Evolutionary conservation across 2,329 filamentous ascomycete genomes (phyloP).

Genomic region (Hymenoscyphus fraxineus): DNA sequence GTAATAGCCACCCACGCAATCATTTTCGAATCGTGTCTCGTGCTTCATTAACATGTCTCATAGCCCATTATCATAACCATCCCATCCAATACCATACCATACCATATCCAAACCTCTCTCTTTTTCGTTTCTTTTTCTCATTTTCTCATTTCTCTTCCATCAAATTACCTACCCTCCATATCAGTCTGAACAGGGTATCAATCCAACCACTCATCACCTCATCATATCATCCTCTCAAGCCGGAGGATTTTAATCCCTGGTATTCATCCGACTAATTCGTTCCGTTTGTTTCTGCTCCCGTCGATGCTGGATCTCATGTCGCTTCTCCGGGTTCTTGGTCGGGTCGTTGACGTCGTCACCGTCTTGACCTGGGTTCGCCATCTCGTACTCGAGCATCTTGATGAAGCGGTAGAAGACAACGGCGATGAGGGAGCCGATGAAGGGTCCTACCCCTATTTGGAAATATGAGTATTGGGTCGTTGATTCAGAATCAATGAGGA

Average conservation of each 20-base stretch:
- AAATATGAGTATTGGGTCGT: not conserved
- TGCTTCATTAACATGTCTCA: too few species aligned
- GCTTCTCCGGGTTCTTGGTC: constrained; percentile 2
- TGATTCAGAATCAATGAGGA: not conserved
- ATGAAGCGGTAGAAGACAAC: constrained; percentile 46
- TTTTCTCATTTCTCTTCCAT: too few species aligned
- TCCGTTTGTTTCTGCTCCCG: constrained; percentile 3
- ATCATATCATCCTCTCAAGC: not conserved
- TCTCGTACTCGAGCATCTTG: constrained; percentile 47
- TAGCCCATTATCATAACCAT: too few species aligned
- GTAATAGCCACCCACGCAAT: too few species aligned
- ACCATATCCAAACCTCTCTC: too few species aligned
- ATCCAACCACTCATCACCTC: too few species aligned
- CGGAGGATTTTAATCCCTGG: not conserved
- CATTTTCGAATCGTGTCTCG: too few species aligned
- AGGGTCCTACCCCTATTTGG: constrained; percentile 42
- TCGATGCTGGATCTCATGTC: constrained; percentile 1
- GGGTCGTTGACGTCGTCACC: constrained; percentile 28
- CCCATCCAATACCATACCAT: too few species aligned
- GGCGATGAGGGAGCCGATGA: constrained; percentile 46
- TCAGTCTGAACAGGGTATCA: too few species aligned
- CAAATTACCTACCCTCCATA: too few species aligned
- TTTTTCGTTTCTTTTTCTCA: too few species aligned
- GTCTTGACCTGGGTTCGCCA: constrained; percentile 44
- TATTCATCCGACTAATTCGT: not conserved